phyloP scores from a whole-genome alignment of 495 filamentous ascomycete species.

The Hypoxylon cercidicola region DNA sequence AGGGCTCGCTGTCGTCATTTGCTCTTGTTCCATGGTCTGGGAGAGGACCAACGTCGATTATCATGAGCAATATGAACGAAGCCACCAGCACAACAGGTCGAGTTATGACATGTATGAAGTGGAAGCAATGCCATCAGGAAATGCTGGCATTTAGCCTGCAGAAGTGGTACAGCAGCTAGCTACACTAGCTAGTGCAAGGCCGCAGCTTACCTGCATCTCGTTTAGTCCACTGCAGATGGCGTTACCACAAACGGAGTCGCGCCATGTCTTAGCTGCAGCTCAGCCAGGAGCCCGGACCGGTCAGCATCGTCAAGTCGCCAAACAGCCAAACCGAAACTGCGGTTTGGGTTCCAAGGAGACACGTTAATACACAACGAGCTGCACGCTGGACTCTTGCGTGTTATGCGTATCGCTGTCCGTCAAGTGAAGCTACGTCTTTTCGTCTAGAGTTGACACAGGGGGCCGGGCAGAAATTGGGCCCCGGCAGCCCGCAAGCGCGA shows the following conservation, averaged over 20 bases:
- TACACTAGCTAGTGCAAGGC: slow-evolving; percentile 12
- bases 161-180: slow-evolving; percentile 28
- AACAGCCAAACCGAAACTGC: slow-evolving; percentile 6
- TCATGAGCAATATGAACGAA: not conserved
- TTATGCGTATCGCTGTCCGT: not conserved
- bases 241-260: slow-evolving; percentile 21
- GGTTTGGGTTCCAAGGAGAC: too few species aligned
- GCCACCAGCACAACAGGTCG: slow-evolving; percentile 1
- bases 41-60: not conserved
- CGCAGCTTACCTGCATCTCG: slow-evolving; percentile 20
- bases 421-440: not conserved
- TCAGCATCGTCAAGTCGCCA: slow-evolving; percentile 14
- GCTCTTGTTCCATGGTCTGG: not conserved
- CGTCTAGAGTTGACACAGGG: slow-evolving; percentile 18
- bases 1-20: not conserved
- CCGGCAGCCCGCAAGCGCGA: slow-evolving; percentile 21
- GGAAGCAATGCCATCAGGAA: slow-evolving; percentile 12
- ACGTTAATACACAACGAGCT: not conserved
- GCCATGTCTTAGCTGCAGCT: slow-evolving; percentile 26
- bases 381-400: not conserved
- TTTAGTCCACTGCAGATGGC: slow-evolving; percentile 24
- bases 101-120: slow-evolving; percentile 8
- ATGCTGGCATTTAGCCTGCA: slow-evolving; percentile 2
- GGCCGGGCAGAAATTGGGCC: slow-evolving; percentile 6
- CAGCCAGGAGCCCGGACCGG: slow-evolving; percentile 3